These are phyloP conservation scores for Zymoseptoria passerinii DNA, from an alignment of 2,329 filamentous ascomycete genomes.

Conservation along the genomic window DNA sequence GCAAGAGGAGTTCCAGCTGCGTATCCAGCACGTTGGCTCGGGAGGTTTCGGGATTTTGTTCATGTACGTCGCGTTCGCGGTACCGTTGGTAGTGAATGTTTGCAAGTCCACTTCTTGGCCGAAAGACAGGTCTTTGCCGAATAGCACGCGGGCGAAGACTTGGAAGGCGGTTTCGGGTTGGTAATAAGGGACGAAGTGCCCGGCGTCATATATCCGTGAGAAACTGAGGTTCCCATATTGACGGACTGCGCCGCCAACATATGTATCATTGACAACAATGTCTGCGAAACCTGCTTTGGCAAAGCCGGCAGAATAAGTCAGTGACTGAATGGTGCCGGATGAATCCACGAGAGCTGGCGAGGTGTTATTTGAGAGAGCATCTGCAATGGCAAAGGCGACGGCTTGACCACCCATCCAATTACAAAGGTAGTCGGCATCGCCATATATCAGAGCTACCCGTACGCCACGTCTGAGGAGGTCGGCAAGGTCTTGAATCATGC, in stretches of 20 bases:
- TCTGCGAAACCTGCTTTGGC: conserved; percentile 21
- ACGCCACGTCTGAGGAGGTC: conserved; percentile 35
- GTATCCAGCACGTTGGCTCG: conserved; percentile 53
- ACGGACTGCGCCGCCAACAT: conserved; percentile 32
- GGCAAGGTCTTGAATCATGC: conserved; percentile 41
- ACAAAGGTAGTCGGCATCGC: conserved; percentile 31
- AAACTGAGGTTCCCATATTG: conserved; percentile 26
- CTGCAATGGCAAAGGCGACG: conserved; percentile 26
- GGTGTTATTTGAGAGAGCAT: conserved; percentile 23
- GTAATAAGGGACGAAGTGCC: conserved; percentile 36
- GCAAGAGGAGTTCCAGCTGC: conserved; percentile 46
- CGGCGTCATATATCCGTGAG: conserved; percentile 31
- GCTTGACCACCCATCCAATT: conserved; percentile 36
- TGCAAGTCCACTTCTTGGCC: conserved; percentile 38
- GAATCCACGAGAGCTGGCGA: background rate
- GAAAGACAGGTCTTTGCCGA: conserved; percentile 22
- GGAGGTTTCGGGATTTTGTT: conserved; percentile 39
- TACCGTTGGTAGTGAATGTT: conserved; percentile 50
- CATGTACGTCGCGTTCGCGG: conserved; percentile 46
- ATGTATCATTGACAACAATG: conserved; percentile 25
- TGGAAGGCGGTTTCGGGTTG: conserved; percentile 31
- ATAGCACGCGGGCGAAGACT: conserved; percentile 25
- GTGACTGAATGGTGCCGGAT: background rate
- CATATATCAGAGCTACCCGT: conserved; percentile 35
- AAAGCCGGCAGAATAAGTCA: conserved; percentile 26